A percentile compares a stretch with the other conserved stretches of the same genome.
These are phyloP conservation scores for Pichia sp. DNA, from an alignment of 1,139 yeast genomes.

Conservation along the genomic window DNA sequence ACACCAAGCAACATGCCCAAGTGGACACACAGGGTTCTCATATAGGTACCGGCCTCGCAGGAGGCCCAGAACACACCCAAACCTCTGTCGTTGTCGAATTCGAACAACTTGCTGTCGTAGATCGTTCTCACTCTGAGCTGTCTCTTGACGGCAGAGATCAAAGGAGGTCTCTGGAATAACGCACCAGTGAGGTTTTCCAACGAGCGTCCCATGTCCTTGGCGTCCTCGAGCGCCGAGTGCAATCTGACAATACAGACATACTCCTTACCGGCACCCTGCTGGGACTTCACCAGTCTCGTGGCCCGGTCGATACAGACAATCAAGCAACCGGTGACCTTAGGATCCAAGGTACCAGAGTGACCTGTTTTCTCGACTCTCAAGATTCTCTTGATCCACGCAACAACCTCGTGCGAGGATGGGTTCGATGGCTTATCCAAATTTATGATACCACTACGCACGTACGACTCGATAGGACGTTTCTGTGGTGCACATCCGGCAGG, in stretches of 20 bases:
- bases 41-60: slow-evolving; percentile 99
- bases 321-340: slow-evolving; percentile 96
- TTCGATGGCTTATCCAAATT: slow-evolving; percentile 97
- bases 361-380: slow-evolving; percentile 96
- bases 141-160: slow-evolving; percentile 97
- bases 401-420: slow-evolving; percentile 98
- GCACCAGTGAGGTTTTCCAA: slow-evolving; percentile 97
- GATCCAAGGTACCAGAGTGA: slow-evolving; percentile 98
- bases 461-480: slow-evolving; percentile 87
- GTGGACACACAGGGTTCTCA: slow-evolving; percentile 98
- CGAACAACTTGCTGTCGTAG: slow-evolving; percentile 91
- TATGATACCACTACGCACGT: slow-evolving; percentile 91
- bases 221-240: slow-evolving; percentile 88
- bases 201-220: slow-evolving; percentile 81
- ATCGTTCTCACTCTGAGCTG: slow-evolving; percentile 97
- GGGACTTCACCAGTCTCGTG: slow-evolving; percentile 94
- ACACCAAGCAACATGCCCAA: slow-evolving; percentile 97
- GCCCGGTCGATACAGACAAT: slow-evolving; percentile 98
- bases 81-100: slow-evolving; percentile 94
- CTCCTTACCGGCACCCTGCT: slow-evolving; percentile 99
- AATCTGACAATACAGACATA: slow-evolving; percentile 95
- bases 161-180: slow-evolving; percentile 97
- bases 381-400: slow-evolving; percentile 97
- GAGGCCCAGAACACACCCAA: slow-evolving; percentile 99
- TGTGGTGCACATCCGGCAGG: slow-evolving; percentile 94